Base-by-base conservation (phyloP, 192 early-diverging fungal species). In the Paraglomus brasilianum region DNA sequence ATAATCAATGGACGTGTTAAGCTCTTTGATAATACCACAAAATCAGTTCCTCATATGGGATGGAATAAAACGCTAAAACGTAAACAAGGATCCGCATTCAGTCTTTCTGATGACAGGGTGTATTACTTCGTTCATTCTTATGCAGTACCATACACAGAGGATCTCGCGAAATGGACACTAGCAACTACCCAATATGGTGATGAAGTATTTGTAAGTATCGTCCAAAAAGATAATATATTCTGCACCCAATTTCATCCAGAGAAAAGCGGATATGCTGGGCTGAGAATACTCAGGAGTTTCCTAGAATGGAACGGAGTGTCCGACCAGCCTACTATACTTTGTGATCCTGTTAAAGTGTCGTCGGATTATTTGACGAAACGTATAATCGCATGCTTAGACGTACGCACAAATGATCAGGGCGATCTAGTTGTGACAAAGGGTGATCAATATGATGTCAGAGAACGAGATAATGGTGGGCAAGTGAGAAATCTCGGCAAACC, bases 61-160 rank as follows among this genome's bases (percentile, higher is more conserved):
- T 98, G 96, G 96, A 99, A 99, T 77, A 77, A 79, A 13, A 83
- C 89, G 4, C 58, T 78, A 13, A 17, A 7, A 8, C 11, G 55
- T 10, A 69, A 46, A 40, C 52, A 68, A 67, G 42, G 24, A 40
- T 63, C 68, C 17, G 38, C 53, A 15, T 78, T 68, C 46, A 75
- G 74, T 24, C 74, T 87, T n/a, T 74, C 79, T 14, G 74, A 83
- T n/a, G 75, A 75, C 5, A 67, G 75, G 8, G 81, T 86, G 39
- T 98, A 94, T 81, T 99, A 99, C 76, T 99, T 99, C 84, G 94
- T 99, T 39, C 97, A 99, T 79, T 99, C 97, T 24, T 99, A 88
- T 75, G 94, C 89, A 8, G 89, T 88, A 15, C 88, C 90, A 0
- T 87, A 85, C 52, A 74, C 78, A 5, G 81, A 81, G 6, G 75